These are phyloP conservation scores for Calocybe indica DNA, from an alignment of 768 basidiomycete species.

Conservation along the genomic window DNA sequence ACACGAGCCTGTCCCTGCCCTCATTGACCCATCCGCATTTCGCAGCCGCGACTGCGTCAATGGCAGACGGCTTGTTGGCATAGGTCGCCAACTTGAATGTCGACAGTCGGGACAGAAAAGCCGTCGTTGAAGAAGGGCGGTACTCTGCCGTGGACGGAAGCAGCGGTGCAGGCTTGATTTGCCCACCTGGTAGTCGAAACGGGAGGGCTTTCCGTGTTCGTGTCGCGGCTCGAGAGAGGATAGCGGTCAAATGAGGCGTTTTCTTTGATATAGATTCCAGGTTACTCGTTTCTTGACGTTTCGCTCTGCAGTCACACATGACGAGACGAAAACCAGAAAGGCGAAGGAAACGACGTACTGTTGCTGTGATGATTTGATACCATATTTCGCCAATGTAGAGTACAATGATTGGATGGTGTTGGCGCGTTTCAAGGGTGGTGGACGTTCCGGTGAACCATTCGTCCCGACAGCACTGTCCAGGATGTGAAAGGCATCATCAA, in stretches of 20 bases:
- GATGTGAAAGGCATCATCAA: conserved; percentile 72
- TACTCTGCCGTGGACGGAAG: conserved; percentile 51
- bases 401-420: conserved; percentile 58
- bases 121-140: conserved; percentile 69
- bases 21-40: conserved; percentile 84
- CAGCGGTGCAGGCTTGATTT: conserved; percentile 22
- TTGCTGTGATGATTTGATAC: conserved; percentile 47
- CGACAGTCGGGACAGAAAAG: conserved; percentile 66
- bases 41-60: conserved; percentile 76
- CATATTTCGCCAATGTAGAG: conserved; percentile 75
- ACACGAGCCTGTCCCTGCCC: conserved; percentile 73
- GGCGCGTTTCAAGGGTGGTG: conserved; percentile 48
- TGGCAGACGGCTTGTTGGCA: conserved; percentile 65
- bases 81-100: conserved; percentile 81
- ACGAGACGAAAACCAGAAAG: too few species aligned
- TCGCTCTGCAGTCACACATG: too few species aligned
- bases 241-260: conserved; percentile 67
- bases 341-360: too few species aligned
- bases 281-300: too few species aligned
- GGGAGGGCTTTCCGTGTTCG: conserved; percentile 47
- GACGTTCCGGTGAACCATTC: conserved; percentile 20
- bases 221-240: conserved; percentile 59
- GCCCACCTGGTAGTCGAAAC: conserved; percentile 30
- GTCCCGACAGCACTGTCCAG: conserved; percentile 60
- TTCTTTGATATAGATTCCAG: conserved; percentile 36